Base-by-base conservation (phyloP, 768 basidiomycete species). In the Coprinellus micaceus region DNA sequence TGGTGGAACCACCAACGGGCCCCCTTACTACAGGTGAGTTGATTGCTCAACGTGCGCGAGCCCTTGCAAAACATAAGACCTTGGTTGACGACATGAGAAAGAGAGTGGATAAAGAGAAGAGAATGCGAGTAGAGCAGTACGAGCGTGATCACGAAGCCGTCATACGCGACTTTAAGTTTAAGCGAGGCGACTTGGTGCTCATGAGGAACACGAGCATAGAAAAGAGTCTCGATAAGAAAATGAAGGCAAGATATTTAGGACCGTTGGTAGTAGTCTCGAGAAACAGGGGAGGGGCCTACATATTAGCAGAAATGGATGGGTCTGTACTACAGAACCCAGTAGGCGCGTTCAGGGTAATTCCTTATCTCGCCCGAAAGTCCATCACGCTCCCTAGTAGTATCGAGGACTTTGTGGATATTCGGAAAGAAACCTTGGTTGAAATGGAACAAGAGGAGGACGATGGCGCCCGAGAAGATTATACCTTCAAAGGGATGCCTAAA, bases 201-300 rank as follows among this genome's bases (percentile, higher is more conserved):
- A 63, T 77, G 0, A 39, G 67, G 6, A 77, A 80, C 46, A 68
- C 69, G 0, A 26, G 54, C 0, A 56, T 73, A 2, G 70, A 74
- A 24, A 69, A 62, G 22, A 61, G 66, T 0, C 53, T 72, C 0
- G 62, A 64, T 26, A 49, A 61, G 2, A 77, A 76, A 50, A 68
- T 67, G 4, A 67, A 67, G 24, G 64, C 67, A 0, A 50, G 70
- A 3, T 79, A 76, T 56, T 44, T 73, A 9, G 76, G 76, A n/a
- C 76, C 75, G 0, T 69, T 71, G 54, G 58, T 70, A 0, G 71
- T 78, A 0, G 48, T 75, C 3, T 30, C 56, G 6, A 60, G 61
- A 9, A 71, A 66, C 10, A 47, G 44, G 15, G 68, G 69, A 2
- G 69, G 71, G 6, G 64, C 69, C 1, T 74, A 71, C 40, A 59